Percentiles rank a stretch among this genome's conserved stretches.
These are phyloP conservation scores for Endogone sp. DNA, from an alignment of 192 early-diverging fungal genomes.

Conservation along the genomic window DNA sequence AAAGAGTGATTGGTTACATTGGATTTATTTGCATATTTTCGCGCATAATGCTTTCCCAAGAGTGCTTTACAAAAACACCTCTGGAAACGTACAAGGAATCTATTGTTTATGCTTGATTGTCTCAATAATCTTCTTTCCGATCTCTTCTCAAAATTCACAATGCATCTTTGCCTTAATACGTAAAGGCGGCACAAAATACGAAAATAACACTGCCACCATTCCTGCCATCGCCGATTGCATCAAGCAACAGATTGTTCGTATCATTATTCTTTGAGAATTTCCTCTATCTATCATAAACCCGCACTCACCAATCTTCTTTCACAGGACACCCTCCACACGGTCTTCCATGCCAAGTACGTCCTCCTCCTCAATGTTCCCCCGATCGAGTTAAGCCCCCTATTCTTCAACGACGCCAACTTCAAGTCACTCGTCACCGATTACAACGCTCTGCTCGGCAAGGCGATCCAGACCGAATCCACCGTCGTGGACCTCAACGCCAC, in stretches of 20 bases:
- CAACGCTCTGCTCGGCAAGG: conserved; percentile 8
- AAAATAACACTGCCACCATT: background rate
- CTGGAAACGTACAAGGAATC: too few species aligned
- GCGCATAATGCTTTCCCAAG: too few species aligned
- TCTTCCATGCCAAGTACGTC: conserved; percentile 18
- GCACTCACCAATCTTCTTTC: background rate
- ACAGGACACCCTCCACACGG: conserved; percentile 12
- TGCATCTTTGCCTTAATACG: background rate
- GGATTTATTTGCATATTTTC: background rate
- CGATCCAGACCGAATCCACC: conserved; percentile 7
- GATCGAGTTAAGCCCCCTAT: conserved; percentile 23
- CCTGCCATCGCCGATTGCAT: conserved; percentile 16
- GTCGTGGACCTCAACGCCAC: conserved; percentile 12
- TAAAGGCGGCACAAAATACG: background rate
- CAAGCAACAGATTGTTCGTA: conserved; percentile 21
- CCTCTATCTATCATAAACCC: too few species aligned
- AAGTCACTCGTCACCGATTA: conserved; percentile 3
- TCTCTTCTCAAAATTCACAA: conserved; percentile 12
- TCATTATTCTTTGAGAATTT: background rate
- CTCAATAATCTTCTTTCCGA: background rate
- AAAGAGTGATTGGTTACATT: background rate
- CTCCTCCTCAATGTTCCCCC: conserved; percentile 22
- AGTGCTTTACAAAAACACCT: too few species aligned
- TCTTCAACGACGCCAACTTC: background rate
- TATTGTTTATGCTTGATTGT: too few species aligned